phyloP scores from a whole-genome alignment of 306 rosid genomes.

The Cicer cuneatum region DNA sequence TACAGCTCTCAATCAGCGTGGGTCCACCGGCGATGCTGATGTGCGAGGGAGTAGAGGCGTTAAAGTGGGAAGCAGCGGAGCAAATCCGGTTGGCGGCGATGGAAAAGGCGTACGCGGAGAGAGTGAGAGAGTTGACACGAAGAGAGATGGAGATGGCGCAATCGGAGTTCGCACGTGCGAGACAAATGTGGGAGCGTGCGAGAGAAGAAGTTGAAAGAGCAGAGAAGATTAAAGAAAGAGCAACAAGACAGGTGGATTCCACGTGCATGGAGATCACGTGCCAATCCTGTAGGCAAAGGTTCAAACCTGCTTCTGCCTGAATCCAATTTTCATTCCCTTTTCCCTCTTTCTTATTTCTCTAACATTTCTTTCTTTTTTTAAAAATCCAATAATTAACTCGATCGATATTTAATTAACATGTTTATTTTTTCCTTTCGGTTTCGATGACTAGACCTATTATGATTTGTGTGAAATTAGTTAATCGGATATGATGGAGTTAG shows the following conservation, averaged over 20 bases:
- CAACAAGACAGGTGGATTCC: conserved; percentile 63
- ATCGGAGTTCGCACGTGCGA: conserved; percentile 83
- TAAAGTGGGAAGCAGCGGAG: conserved; percentile 98
- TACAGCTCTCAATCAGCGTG: conserved; percentile 82
- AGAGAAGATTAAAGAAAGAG: conserved; percentile 80
- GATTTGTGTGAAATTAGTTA: conserved; percentile 16
- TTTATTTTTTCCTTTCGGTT: not conserved
- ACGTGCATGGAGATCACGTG: conserved; percentile 99
- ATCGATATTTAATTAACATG: conserved; percentile 18
- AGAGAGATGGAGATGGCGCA: conserved; percentile 97
- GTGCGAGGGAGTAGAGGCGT: conserved; percentile 61
- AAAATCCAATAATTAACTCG: not conserved
- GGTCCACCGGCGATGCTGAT: conserved; percentile 49
- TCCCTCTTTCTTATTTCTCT: not conserved
- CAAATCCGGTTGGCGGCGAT: conserved; percentile 86
- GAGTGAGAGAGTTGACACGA: conserved; percentile 82
- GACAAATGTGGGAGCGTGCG: conserved; percentile 95
- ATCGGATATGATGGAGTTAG: not conserved
- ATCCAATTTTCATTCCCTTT: not conserved
- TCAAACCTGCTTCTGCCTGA: conserved; percentile 57
- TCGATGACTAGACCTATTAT: not conserved
- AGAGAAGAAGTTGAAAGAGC: conserved; percentile 86
- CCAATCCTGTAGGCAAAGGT: conserved; percentile 94
- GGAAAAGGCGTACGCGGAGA: conserved; percentile 94
- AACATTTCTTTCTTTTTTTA: not conserved